Conservation (phyloP, 306 rosid species). For the Rosa persica region DNA sequence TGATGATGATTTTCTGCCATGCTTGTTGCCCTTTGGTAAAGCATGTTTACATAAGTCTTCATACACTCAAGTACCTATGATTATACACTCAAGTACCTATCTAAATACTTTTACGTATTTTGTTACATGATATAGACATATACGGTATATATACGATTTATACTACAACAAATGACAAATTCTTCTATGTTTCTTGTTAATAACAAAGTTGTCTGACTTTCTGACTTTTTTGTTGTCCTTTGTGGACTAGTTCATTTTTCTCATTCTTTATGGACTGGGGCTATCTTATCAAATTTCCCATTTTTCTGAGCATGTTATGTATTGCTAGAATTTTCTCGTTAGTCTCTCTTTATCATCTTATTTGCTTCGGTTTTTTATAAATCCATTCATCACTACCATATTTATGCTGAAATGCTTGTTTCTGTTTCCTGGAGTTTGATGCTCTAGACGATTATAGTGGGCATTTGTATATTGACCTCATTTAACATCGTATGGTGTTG, state of each 20-base stretch:
- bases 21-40: too few species aligned
- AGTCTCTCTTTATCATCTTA: background rate
- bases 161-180: background rate
- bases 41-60: too few species aligned
- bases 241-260: background rate
- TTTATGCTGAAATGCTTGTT: slow-evolving; percentile 14
- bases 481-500: slow-evolving; percentile 12
- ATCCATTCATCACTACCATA: background rate
- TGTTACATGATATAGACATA: too few species aligned
- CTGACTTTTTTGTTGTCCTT: background rate
- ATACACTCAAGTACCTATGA: too few species aligned
- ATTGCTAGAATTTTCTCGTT: background rate
- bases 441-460: background rate
- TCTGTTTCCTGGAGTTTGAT: slow-evolving; percentile 17
- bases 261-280: background rate
- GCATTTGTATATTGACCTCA: slow-evolving; percentile 13
- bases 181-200: background rate
- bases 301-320: background rate
- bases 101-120: too few species aligned
- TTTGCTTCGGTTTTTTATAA: background rate
- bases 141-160: too few species aligned
- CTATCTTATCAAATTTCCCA: background rate
- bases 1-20: too few species aligned
- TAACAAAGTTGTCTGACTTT: background rate
- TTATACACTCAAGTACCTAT: too few species aligned